These are phyloP conservation scores for Metschnikowia reukaufii DNA, from an alignment of 805 yeast genomes.

Conservation along the genomic window DNA sequence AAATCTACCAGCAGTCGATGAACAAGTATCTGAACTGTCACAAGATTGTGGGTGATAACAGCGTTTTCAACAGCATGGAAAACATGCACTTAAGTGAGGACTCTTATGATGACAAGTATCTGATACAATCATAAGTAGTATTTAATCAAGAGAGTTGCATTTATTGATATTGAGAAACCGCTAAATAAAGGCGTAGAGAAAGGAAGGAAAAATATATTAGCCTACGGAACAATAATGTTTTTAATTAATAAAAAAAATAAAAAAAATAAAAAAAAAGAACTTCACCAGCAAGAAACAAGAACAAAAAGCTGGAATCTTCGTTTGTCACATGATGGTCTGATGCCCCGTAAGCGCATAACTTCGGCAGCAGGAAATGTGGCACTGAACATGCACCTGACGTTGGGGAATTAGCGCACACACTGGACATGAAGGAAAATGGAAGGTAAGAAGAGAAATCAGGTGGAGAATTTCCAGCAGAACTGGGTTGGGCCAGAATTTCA, in stretches of 20 bases:
- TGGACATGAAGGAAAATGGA: neutral
- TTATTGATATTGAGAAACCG: too few relatives aligned
- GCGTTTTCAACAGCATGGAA: conserved; percentile 26
- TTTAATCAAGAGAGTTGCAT: too few relatives aligned
- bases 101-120: conserved; percentile 5
- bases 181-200: too few relatives aligned
- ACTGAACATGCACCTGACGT: neutral
- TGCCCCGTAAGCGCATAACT: conserved; percentile 5
- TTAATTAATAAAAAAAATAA: too few relatives aligned
- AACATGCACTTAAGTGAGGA: conserved; percentile 10
- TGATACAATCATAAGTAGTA: conserved; percentile 1
- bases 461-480: too few relatives aligned
- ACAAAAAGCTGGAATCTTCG: neutral
- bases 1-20: conserved; percentile 32
- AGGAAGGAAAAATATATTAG: too few relatives aligned
- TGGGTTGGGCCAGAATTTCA: too few relatives aligned
- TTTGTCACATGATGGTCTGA: neutral
- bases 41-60: conserved; percentile 22
- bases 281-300: neutral
- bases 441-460: neutral
- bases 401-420: neutral
- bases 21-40: conserved; percentile 20
- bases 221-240: too few relatives aligned
- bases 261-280: too few relatives aligned
- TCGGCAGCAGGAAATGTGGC: conserved; percentile 1